These are phyloP conservation scores for Uronychia setigera DNA, from an alignment of 73 alveolate species.

Conservation along the genomic window DNA sequence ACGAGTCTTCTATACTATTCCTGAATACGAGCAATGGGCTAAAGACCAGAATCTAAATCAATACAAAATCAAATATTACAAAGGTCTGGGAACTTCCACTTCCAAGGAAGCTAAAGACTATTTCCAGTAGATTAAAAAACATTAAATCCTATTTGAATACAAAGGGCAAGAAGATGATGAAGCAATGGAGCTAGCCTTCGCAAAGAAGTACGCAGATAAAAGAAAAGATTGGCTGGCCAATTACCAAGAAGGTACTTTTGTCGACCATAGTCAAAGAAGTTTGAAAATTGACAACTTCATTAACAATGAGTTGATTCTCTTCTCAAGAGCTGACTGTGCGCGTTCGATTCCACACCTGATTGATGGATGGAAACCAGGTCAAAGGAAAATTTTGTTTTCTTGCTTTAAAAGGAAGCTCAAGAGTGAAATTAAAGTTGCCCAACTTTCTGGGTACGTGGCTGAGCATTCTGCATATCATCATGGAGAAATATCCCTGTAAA, in stretches of 20 bases:
- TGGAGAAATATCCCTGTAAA: constrained; percentile 96
- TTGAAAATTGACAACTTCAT: constrained; percentile 90
- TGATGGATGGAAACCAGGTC: constrained; percentile 99
- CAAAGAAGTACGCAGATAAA: constrained; percentile 95
- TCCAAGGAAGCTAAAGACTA: constrained; percentile 99
- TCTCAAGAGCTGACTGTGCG: constrained; percentile 95
- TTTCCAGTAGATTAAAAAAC: constrained; percentile 90
- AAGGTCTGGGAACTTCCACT: constrained; percentile 99
- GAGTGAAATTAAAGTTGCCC: constrained; percentile 98
- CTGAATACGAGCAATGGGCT: constrained; percentile 98
- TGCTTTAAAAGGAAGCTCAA: constrained; percentile 97
- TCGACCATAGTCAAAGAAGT: constrained; percentile 80
- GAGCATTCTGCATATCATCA: constrained; percentile 99
- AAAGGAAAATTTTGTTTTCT: constrained; percentile 98
- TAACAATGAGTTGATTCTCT: constrained; percentile 96
- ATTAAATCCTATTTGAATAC: constrained; percentile 92
- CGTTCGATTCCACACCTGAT: constrained; percentile 97
- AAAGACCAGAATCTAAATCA: constrained; percentile 79
- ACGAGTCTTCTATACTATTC: constrained; percentile 89
- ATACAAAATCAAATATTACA: constrained; percentile 98
- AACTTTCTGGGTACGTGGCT: constrained; percentile 98
- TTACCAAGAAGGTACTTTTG: constrained; percentile 78
- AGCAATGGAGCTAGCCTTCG: constrained; percentile 98
- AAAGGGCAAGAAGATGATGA: constrained; percentile 91
- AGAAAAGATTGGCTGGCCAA: constrained; percentile 96